Evolutionary conservation across 176 grass and related monocot species (phyloP), one percentile per base, ranked within the genome.

Genomic region (Triticum dicoccoides): DNA sequence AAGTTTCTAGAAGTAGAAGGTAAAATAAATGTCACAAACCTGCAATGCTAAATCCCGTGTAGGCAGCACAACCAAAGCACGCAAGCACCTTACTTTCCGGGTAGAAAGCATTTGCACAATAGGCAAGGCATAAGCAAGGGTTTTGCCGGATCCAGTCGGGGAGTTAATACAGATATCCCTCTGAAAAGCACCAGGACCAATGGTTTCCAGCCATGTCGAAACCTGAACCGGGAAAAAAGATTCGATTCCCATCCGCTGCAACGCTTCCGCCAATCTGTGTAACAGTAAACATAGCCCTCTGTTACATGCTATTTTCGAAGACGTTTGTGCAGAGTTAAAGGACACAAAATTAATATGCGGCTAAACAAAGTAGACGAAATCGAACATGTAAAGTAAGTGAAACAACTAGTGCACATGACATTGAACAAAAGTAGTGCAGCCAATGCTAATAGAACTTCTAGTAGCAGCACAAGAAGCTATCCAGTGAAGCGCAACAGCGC

Each of bases 151-250:
- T 68, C 96, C 96, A 76, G 96, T 98, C 9, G 96, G 96, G 66
- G 96, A 98, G 39, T 98, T 98, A 6, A 96, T 89, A 91, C 96
- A 96, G 69, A 98, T 92, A 79, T 98, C 96, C 66, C 93, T 93
- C 82, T 98, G 90, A 80, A 98, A 98, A 83, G 91, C 90, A 42
- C 96, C 92, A 14, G 96, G 92, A 12, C 96, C 92, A 73, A 98
- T 75, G 51, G 92, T 94, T 82, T 98, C 93, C 13, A 93, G 47
- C 93, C 92, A 98, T 38, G 95, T 87, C 42, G 93, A 92, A 81
- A 91, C 78, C 83, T 98, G 96, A 15, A 94, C 96, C 0, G 93
- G 88, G 66, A 98, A 95, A 37, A 98, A 87, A 3, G 91, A 94
- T 65, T 95, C 78, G 4, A 98, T 89, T 59, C 88, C 83, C 86